Base-by-base conservation (phyloP, 805 yeast species). In the Ogataea pignaliae region DNA sequence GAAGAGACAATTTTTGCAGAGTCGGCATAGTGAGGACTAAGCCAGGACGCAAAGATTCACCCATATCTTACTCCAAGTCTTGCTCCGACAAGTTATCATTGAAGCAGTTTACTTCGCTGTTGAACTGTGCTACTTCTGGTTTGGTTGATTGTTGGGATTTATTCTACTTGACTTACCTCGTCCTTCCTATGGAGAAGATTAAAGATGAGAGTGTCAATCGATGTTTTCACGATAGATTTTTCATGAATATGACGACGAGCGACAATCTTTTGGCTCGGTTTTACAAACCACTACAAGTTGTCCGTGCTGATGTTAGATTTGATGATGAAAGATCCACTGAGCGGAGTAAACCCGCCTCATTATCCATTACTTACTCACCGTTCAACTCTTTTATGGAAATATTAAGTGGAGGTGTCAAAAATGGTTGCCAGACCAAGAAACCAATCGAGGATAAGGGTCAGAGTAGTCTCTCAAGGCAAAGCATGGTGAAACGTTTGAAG, bases 41-140 rank as follows among this genome's bases (percentile, higher is more conserved):
- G 57, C 99, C 98, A 0, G 99, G 99, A 1, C 63, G 98, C 40
- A 60, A 71, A 28, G 98, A 93, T 59, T 84, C 97, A 2, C 73
- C 75, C 2, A 50, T 79, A 3, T 76, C 95, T 0, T 62, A 75
- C 39, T 85, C 95, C 29, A 91, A 89, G 60, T 87, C 96, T 1
- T 91, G 98, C 60, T 80, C 95, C 1, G 98, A 91, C 60, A 91
- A 91, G 56, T 61, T 91, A 21, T 72, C 86, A 36, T 41, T 83
- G 39, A 73, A 73, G 46, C 97, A 88, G 59, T 63, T 67, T 31
- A 67, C 70, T 0, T 84, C 88, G 0, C 39, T 83, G 2, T 59
- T 76, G 35, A 82, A 75, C 52, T 56, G 76, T 3, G 40, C 75
- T 8, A 72, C 76, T 2, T 66, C 71, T 33, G 46, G 42, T 1